These are phyloP conservation scores for Pilatotrama ljubarskyi DNA, from an alignment of 768 basidiomycete genomes.

Conservation along the genomic window DNA sequence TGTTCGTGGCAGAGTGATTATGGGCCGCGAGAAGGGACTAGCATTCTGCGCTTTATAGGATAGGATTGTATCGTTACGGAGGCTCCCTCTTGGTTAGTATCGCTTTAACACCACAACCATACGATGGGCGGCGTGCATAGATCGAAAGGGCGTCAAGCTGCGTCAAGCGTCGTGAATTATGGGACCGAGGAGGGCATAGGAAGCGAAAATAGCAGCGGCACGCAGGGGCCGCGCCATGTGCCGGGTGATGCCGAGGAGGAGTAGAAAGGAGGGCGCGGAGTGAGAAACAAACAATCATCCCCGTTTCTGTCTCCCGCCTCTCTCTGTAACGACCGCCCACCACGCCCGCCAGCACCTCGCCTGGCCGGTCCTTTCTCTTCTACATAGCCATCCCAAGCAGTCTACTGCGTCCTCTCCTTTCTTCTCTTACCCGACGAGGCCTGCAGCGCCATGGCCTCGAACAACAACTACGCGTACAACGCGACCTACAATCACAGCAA, in stretches of 20 bases:
- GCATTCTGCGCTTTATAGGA: neutral
- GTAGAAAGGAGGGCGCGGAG: conserved; percentile 4
- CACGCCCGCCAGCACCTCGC: conserved; percentile 5
- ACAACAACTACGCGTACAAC: conserved; percentile 37
- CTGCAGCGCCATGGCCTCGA: conserved; percentile 39
- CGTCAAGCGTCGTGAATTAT: neutral
- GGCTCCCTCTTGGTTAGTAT: neutral
- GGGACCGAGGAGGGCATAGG: neutral
- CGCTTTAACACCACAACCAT: neutral
- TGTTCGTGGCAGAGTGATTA: conserved; percentile 30
- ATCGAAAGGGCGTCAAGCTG: no score
- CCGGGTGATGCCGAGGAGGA: conserved; percentile 9
- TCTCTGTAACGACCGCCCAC: conserved; percentile 20
- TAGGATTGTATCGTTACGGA: neutral
- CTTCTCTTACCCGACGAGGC: conserved; percentile 17
- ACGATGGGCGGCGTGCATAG: neutral
- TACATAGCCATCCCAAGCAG: conserved; percentile 14
- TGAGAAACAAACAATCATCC: conserved; percentile 6
- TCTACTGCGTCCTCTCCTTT: conserved; percentile 26
- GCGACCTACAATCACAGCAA: conserved; percentile 22
- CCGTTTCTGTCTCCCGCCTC: conserved; percentile 1
- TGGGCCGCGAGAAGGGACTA: neutral
- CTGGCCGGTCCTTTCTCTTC: conserved; percentile 11
- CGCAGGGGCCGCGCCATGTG: neutral
- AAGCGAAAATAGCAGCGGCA: conserved; percentile 8